phyloP scores from a whole-genome alignment of 2,329 filamentous ascomycete genomes.

The Arthrobotrys sinensis region DNA sequence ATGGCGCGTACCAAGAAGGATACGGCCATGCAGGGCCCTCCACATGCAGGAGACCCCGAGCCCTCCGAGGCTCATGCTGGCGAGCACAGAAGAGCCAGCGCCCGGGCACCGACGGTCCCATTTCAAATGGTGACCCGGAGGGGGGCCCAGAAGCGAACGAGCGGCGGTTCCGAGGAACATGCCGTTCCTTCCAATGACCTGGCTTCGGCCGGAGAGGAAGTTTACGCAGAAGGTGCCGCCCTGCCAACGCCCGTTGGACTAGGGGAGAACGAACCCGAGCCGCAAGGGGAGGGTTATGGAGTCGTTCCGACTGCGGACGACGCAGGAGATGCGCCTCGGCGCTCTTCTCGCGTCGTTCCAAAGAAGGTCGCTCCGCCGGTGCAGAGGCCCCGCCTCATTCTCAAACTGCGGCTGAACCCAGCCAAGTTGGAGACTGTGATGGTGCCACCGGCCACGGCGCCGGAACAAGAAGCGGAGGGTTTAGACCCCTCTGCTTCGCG shows the following conservation, averaged over 20 bases:
- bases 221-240: background rate
- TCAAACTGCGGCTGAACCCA: constrained; percentile 30
- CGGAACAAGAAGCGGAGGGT: constrained; percentile 27
- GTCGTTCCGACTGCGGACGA: constrained; percentile 34
- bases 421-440: constrained; percentile 20
- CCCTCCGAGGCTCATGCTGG: constrained; percentile 31
- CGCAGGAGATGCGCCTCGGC: constrained; percentile 43
- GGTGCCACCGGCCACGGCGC: constrained; percentile 5
- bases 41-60: constrained; percentile 37
- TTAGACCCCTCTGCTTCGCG: constrained; percentile 26
- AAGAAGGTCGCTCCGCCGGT: constrained; percentile 37
- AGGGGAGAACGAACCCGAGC: constrained; percentile 37
- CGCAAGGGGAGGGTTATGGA: constrained; percentile 28
- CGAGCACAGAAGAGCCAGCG: constrained; percentile 43
- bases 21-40: constrained; percentile 16
- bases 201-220: constrained; percentile 33
- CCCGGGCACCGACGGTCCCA: constrained; percentile 55
- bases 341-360: constrained; percentile 54
- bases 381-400: constrained; percentile 39
- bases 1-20: constrained; percentile 58
- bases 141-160: constrained; percentile 42
- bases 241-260: background rate
- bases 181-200: constrained; percentile 31
- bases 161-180: constrained; percentile 51
- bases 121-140: constrained; percentile 59